Conservation (phyloP, 495 filamentous ascomycete genomes). For the Rusavskia elegans region DNA sequence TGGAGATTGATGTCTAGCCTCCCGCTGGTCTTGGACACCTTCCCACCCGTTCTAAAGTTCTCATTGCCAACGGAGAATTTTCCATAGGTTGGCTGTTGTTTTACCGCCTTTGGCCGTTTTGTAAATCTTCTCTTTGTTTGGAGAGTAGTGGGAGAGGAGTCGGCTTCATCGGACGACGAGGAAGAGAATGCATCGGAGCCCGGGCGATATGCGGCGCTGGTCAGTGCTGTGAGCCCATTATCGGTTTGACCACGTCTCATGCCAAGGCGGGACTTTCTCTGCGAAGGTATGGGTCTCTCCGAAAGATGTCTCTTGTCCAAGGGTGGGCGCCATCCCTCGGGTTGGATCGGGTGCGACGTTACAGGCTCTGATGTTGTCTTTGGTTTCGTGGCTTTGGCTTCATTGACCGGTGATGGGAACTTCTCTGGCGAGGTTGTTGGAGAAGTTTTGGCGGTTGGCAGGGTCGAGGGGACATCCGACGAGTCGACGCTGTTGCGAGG, state of each 20-base stretch:
- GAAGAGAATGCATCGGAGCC: constrained; percentile 4
- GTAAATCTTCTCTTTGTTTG: neutral
- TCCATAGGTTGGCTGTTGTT: neutral
- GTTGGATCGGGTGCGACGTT: neutral
- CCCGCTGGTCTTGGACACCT: constrained; percentile 50
- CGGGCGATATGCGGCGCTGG: constrained; percentile 4
- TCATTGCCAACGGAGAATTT: constrained; percentile 42
- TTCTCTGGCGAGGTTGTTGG: neutral
- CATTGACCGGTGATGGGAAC: neutral
- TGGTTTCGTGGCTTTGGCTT: neutral
- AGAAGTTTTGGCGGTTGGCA: neutral
- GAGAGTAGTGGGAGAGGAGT: neutral
- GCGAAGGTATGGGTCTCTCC: constrained; percentile 6
- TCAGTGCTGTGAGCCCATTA: constrained; percentile 8
- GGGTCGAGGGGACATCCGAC: neutral
- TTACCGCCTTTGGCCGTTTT: neutral
- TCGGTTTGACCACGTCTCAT: constrained; percentile 7
- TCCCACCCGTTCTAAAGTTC: constrained; percentile 47
- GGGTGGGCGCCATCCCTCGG: neutral
- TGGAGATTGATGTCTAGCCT: constrained; percentile 54
- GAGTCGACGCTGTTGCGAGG: constrained; percentile 6
- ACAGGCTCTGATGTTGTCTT: neutral
- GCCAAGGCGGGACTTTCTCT: constrained; percentile 2
- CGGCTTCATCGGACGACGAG: constrained; percentile 8
- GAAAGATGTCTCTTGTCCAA: neutral